phyloP scores from a whole-genome alignment of 2,329 filamentous ascomycete genomes.

The Colletotrichum agaves region DNA sequence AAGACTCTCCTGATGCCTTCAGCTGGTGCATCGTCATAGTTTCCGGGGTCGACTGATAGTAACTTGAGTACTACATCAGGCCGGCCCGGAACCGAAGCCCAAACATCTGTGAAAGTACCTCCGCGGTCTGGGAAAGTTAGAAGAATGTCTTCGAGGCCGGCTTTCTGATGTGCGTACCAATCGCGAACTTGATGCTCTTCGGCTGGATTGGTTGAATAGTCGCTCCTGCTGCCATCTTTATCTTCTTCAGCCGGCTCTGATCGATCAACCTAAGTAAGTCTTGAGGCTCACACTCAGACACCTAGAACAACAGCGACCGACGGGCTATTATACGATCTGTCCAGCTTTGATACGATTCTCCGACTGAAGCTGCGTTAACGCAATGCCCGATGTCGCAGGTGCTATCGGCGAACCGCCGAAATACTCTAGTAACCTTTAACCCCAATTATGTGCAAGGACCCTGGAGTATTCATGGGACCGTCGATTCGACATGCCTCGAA shows the following conservation, averaged over 20 bases:
- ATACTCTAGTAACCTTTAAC: not conserved
- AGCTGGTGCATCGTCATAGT: conserved; percentile 78
- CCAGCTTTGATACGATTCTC: not conserved
- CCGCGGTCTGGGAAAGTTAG: conserved; percentile 42
- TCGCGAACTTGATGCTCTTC: not conserved
- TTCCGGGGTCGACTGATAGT: conserved; percentile 75
- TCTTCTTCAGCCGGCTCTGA: not conserved
- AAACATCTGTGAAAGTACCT: conserved; percentile 72
- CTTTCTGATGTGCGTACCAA: not conserved
- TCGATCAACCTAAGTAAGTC: not conserved
- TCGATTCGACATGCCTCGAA: conserved; percentile 1
- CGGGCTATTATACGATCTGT: rapidly evolving
- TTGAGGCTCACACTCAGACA: rapidly evolving
- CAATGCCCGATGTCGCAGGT: not conserved
- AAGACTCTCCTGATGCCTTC: conserved; percentile 72
- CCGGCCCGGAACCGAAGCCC: conserved; percentile 44
- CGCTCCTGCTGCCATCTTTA: not conserved
- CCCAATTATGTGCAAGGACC: not conserved
- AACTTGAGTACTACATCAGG: conserved; percentile 78
- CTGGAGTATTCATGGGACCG: not conserved
- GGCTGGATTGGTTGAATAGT: rapidly evolving
- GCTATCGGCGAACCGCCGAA: not conserved
- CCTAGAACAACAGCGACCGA: not conserved
- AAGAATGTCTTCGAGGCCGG: too few relatives aligned
- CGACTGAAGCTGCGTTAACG: not conserved